Base-by-base conservation (phyloP, 768 basidiomycete species). In the Multifurca ochricompacta region DNA sequence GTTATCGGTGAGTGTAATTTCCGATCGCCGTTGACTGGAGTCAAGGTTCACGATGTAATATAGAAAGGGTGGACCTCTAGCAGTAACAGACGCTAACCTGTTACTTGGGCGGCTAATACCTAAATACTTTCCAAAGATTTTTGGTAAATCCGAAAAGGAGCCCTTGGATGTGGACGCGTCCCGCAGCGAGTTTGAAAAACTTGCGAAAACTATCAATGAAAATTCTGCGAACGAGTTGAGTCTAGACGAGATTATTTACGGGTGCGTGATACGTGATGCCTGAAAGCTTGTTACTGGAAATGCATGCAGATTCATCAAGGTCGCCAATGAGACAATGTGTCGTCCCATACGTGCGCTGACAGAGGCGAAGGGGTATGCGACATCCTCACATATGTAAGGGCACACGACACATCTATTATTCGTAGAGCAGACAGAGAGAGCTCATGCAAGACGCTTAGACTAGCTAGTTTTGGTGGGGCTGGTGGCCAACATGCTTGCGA, bases 311-410 rank as follows among this genome's bases (percentile, higher is more conserved):
- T 96, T 93, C 69, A 86, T 97, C 71, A 91, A 93, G 64, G 92
- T 95, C 9, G 93, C 93, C 8, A 96, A 96, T 62, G 94, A 97
- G 72, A 93, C 91, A 0, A 97, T 97, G 93, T 87, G 85, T 59
- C 74, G 94, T 43, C 94, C 94, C 7, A 95, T 97, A 53, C 82
- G 94, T 3, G 83, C 91, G 2, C 68, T 95, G 60, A 96, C 93
- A 0, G 93, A 96, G 67, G 90, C 91, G 2, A 74, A 88, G 40
- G 93, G 93, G 23, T 80, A 90, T 67, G 85, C 89, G 3, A 87
- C 87, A 0, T 77, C 81, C 1, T 83, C 82, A 60, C 93, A 96
- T 64, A 70, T 78, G 78, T 79, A 62, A 45, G 36, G 27, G 21
- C 30, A 43, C n/a, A 44, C n/a, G n/a, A n/a, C n/a, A 9, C 32